phyloP scores from a whole-genome alignment of 2,329 filamentous ascomycete species.

The Ilyonectria robusta region DNA sequence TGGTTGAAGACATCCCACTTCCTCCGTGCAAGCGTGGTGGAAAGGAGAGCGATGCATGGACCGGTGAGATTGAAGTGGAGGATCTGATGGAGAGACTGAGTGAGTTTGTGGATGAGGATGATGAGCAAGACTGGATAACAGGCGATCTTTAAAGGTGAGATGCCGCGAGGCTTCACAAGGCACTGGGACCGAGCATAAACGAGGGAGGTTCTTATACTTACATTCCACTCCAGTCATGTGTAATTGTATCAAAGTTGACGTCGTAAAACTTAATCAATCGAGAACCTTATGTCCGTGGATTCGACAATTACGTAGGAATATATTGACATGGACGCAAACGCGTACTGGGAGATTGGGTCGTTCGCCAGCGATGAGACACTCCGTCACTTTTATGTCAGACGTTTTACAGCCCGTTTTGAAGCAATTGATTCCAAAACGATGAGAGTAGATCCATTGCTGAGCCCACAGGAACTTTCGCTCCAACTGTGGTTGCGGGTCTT shows the following conservation, averaged over 20 bases:
- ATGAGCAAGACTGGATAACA: conserved; percentile 14
- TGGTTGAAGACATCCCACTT: conserved; percentile 80
- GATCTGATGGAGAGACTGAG: conserved; percentile 50
- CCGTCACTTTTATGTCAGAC: too few relatives aligned
- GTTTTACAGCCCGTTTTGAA: too few relatives aligned
- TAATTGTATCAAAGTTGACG: background rate
- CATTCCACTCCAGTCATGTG: too few relatives aligned
- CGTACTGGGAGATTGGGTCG: too few relatives aligned
- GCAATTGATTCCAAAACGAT: conserved; percentile 82
- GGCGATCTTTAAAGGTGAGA: conserved; percentile 33
- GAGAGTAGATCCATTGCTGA: conserved; percentile 66
- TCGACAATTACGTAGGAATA: too few relatives aligned
- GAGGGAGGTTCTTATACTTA: background rate
- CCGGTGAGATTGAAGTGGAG: conserved; percentile 47
- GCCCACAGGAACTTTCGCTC: too few relatives aligned
- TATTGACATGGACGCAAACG: too few relatives aligned
- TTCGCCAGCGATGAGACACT: too few relatives aligned
- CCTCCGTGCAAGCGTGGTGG: conserved; percentile 71
- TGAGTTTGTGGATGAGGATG: conserved; percentile 43
- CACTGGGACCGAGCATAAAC: background rate
- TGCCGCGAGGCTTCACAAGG: background rate
- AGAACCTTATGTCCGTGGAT: too few relatives aligned
- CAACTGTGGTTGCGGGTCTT: too few relatives aligned
- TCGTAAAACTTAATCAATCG: too few relatives aligned
- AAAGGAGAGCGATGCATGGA: conserved; percentile 11